Conservation (phyloP, 805 yeast genomes). For the Blastobotrys peoriensis region DNA sequence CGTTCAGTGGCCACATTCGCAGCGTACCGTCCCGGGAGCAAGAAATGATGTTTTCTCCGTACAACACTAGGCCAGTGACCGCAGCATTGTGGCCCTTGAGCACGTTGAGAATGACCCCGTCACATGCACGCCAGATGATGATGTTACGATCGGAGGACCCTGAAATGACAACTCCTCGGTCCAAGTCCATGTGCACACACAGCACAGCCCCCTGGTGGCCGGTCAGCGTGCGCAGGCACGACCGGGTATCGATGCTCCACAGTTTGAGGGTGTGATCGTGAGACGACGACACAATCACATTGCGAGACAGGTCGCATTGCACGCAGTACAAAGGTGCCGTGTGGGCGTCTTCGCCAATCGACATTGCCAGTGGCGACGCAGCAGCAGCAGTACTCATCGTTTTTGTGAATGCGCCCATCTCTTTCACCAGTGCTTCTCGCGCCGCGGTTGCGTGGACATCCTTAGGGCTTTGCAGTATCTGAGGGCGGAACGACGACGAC, state of each 20-base stretch:
- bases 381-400: neutral
- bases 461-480: neutral
- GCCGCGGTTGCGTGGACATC: neutral
- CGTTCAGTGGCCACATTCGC: conserved; percentile 23
- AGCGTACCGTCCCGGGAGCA: conserved; percentile 32
- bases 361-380: neutral
- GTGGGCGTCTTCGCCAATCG: conserved; percentile 36
- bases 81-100: conserved; percentile 21
- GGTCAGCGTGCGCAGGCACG: conserved; percentile 16
- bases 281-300: conserved; percentile 76
- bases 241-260: conserved; percentile 28
- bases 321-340: conserved; percentile 78
- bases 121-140: conserved; percentile 26
- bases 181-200: conserved; percentile 25
- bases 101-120: neutral
- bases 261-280: conserved; percentile 31
- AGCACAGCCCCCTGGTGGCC: conserved; percentile 30
- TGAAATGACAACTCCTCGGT: conserved; percentile 25
- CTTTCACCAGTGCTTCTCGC: neutral
- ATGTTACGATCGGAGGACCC: conserved; percentile 32
- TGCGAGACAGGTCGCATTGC: conserved; percentile 47
- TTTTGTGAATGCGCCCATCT: neutral
- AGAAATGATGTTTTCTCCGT: conserved; percentile 24
- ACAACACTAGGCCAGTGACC: conserved; percentile 27
- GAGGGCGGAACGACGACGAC: neutral